Conservation (phyloP, 768 basidiomycete species). For the Collybiopsis confluens region DNA sequence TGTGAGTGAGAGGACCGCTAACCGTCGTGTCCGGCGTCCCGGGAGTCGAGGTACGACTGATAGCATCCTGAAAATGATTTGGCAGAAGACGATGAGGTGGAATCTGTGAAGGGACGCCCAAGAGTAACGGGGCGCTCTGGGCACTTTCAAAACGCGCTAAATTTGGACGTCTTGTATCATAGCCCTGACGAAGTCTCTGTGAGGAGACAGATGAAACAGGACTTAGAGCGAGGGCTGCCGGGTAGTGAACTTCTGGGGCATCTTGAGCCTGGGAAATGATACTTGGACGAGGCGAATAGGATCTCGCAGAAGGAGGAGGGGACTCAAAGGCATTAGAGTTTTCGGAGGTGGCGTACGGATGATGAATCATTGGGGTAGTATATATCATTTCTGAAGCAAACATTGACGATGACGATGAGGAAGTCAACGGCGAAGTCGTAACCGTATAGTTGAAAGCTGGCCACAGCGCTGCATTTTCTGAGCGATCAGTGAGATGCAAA, state of each 20-base stretch:
- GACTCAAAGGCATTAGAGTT: background rate
- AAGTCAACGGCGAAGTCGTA: background rate
- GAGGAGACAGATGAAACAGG: background rate
- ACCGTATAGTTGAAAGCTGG: background rate
- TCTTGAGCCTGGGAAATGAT: background rate
- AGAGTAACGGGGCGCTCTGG: background rate
- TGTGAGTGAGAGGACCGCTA: background rate
- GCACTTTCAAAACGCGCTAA: background rate
- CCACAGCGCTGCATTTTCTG: background rate
- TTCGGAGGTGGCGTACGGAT: background rate
- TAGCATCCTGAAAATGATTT: conserved; percentile 17
- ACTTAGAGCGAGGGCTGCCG: background rate
- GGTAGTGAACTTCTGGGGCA: background rate
- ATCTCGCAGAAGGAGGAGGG: background rate
- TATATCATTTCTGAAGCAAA: background rate
- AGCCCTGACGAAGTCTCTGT: background rate
- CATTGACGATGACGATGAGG: background rate
- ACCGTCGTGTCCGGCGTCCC: background rate
- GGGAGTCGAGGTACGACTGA: conserved; percentile 11
- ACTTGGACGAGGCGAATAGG: background rate
- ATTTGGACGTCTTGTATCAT: background rate
- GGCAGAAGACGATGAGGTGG: conserved; percentile 9
- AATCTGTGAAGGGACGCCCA: background rate
- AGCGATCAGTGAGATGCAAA: background rate
- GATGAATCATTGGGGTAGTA: background rate